Percentiles rank a stretch among this genome's conserved stretches.
These are phyloP conservation scores for Dalechampia spathulata DNA, from an alignment of 441 rosid genomes.

Conservation along the genomic window DNA sequence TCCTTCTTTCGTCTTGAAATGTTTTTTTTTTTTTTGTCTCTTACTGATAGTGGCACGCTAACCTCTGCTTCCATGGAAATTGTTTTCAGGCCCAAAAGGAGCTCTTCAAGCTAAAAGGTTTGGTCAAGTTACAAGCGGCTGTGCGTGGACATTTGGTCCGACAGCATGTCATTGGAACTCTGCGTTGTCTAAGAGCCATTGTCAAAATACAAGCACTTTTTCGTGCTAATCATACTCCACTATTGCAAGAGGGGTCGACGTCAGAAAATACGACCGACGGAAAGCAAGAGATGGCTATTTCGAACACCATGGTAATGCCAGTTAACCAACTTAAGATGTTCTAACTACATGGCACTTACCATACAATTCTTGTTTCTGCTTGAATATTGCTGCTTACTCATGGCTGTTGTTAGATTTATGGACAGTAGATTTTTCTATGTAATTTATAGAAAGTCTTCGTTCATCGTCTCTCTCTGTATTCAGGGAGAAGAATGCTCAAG, in stretches of 20 bases:
- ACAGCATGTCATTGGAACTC: slow-evolving; percentile 74
- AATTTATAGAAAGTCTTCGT: too few relatives aligned
- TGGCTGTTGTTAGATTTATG: too few relatives aligned
- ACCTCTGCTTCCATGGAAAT: slow-evolving; percentile 9
- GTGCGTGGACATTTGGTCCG: slow-evolving; percentile 89
- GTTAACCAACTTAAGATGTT: slow-evolving; percentile 12
- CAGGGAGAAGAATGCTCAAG: slow-evolving; percentile 36
- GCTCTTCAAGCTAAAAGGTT: slow-evolving; percentile 56
- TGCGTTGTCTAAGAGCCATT: slow-evolving; percentile 79
- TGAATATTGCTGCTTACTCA: too few relatives aligned
- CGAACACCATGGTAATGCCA: slow-evolving; percentile 36
- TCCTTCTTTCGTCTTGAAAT: too few relatives aligned
- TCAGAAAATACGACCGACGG: slow-evolving; percentile 15
- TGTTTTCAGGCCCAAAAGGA: slow-evolving; percentile 53
- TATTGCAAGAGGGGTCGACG: slow-evolving; percentile 22
- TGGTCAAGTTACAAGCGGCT: slow-evolving; percentile 84
- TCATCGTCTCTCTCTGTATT: slow-evolving; percentile 6
- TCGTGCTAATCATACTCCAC: slow-evolving; percentile 53
- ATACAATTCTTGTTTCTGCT: slow-evolving; percentile 2
- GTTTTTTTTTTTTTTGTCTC: too few relatives aligned
- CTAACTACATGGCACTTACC: background rate
- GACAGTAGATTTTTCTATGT: too few relatives aligned
- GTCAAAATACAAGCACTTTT: slow-evolving; percentile 87
- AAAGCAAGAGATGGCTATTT: slow-evolving; percentile 23
- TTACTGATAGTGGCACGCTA: background rate